Conservation (phyloP, 225 moss, liverwort and hornwort species). For the Climacium dendroides region DNA sequence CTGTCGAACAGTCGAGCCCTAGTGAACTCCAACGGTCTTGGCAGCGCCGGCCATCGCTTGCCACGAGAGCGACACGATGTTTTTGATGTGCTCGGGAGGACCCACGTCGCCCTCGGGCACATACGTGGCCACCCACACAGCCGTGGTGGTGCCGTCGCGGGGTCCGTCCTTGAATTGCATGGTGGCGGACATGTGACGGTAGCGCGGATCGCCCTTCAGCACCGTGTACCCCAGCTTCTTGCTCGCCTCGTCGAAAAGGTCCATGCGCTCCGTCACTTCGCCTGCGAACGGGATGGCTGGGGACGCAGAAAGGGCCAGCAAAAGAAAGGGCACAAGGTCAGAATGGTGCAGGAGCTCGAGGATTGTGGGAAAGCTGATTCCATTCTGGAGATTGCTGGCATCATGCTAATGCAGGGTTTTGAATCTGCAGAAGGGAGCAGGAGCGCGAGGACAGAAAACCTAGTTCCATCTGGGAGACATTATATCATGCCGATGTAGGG, state of each 20-base stretch:
- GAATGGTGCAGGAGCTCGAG: not conserved
- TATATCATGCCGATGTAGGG: not conserved
- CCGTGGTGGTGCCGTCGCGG: not conserved
- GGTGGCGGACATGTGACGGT: slow-evolving; percentile 1
- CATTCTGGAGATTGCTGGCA: not conserved
- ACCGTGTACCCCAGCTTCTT: slow-evolving; percentile 10
- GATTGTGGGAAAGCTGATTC: not conserved
- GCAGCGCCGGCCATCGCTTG: not conserved
- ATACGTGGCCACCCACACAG: slow-evolving; percentile 3
- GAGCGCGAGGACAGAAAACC: not conserved
- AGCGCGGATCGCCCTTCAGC: slow-evolving; percentile 20
- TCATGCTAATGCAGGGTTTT: not conserved
- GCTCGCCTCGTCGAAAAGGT: not conserved
- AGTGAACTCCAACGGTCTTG: not conserved
- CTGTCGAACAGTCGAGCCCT: too few species aligned
- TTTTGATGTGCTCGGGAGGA: slow-evolving; percentile 11
- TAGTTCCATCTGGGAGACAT: not conserved
- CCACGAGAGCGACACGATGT: not conserved
- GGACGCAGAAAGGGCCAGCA: not conserved
- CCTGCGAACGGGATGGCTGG: not conserved
- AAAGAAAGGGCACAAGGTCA: not conserved
- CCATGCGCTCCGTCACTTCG: slow-evolving; percentile 18
- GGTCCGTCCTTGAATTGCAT: slow-evolving; percentile 12
- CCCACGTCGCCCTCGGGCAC: slow-evolving; percentile 9
- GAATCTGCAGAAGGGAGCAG: not conserved